Evolutionary conservation across 2,329 filamentous ascomycete genomes (phyloP).

Genomic region (Bipolaris oryzae): DNA sequence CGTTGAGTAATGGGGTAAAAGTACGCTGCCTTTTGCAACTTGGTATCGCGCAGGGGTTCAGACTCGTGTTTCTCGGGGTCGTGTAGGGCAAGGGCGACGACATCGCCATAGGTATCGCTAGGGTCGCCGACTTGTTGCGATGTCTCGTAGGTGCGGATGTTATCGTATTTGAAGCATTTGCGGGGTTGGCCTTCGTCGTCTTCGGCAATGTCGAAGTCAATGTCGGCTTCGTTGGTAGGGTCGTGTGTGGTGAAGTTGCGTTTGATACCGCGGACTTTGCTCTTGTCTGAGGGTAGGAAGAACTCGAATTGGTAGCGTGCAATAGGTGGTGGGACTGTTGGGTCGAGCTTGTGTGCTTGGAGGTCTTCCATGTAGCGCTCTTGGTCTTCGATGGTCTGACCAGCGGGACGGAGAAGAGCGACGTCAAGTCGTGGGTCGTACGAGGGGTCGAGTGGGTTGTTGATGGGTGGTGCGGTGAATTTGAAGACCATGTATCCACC

Average conservation of each 20-base stretch:
- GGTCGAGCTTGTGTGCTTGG: constrained; percentile 52
- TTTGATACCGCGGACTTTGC: constrained; percentile 58
- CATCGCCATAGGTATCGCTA: constrained; percentile 60
- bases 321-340: constrained; percentile 57
- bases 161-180: constrained; percentile 63
- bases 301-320: constrained; percentile 65
- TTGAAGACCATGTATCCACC: constrained; percentile 66
- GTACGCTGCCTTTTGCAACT: constrained; percentile 61
- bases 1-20: constrained; percentile 66
- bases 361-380: constrained; percentile 57
- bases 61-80: constrained; percentile 53
- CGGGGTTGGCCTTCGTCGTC: constrained; percentile 53
- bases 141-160: constrained; percentile 66
- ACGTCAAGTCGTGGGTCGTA: constrained; percentile 67
- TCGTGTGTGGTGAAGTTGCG: constrained; percentile 62
- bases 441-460: constrained; percentile 50
- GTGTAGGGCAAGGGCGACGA: constrained; percentile 63
- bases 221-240: constrained; percentile 55
- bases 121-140: constrained; percentile 59
- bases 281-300: constrained; percentile 59
- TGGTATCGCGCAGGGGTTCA: constrained; percentile 44
- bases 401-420: constrained; percentile 61
- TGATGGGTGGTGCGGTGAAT: constrained; percentile 64
- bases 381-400: constrained; percentile 59
- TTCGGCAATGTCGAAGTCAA: constrained; percentile 41